Evolutionary conservation across 192 early-diverging fungal genomes (phyloP).

Genomic region (Gonapodya sp.): DNA sequence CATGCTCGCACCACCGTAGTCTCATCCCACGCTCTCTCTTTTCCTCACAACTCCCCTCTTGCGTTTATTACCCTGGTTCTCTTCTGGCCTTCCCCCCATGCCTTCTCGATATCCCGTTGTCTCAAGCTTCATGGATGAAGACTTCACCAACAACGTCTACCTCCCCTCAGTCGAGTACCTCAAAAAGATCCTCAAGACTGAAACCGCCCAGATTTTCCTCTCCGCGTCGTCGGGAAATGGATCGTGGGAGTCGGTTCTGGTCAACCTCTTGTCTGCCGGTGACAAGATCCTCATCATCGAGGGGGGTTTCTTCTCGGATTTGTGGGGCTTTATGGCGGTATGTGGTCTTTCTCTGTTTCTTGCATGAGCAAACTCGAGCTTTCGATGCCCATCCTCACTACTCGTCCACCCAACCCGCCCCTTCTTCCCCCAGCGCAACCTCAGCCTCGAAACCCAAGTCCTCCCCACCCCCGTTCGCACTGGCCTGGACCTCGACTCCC

Average conservation of each 20-base stretch:
- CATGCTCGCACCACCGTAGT: too few species aligned
- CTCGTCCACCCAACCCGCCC: not conserved
- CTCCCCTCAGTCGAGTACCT: not conserved
- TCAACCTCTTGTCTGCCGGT: not conserved
- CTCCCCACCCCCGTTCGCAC: not conserved
- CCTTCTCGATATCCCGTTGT: too few species aligned
- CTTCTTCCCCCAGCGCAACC: not conserved
- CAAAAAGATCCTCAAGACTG: not conserved
- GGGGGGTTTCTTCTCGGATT: not conserved
- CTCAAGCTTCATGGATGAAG: not conserved
- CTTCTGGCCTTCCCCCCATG: too few species aligned
- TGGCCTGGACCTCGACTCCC: not conserved
- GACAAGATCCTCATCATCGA: slow-evolving; percentile 2
- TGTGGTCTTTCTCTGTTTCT: not conserved
- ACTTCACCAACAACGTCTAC: not conserved
- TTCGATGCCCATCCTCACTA: not conserved
- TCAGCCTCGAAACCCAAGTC: not conserved
- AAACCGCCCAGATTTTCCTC: not conserved
- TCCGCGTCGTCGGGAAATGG: not conserved
- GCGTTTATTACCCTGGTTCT: too few species aligned
- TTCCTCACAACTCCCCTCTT: too few species aligned
- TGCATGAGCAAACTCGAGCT: too few species aligned
- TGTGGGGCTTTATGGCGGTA: not conserved
- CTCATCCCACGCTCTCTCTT: too few species aligned
- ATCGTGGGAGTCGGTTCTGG: slow-evolving; percentile 2